phyloP scores from a whole-genome alignment of 306 rosid genomes.

The Fragaria iinumae region DNA sequence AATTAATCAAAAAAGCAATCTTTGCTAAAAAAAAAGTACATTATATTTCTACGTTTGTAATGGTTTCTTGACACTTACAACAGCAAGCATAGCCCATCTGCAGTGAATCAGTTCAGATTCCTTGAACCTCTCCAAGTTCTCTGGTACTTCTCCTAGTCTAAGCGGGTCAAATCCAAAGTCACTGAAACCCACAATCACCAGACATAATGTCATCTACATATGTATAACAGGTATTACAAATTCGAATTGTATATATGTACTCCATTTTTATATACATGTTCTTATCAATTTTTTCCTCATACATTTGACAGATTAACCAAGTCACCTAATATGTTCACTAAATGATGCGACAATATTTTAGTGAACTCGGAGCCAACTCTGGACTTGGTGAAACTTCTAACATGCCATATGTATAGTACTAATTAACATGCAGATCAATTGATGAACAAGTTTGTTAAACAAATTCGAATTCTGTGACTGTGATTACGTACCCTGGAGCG shows the following conservation, averaged over 20 bases:
- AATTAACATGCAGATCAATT: background rate
- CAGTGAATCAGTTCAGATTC: constrained; percentile 98
- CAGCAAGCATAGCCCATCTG: constrained; percentile 99
- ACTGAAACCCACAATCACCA: constrained; percentile 11
- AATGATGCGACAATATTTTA: background rate
- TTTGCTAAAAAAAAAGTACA: background rate
- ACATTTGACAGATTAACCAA: background rate
- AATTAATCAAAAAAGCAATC: background rate
- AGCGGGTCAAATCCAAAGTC: constrained; percentile 47
- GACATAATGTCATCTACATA: constrained; percentile 1
- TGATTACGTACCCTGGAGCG: constrained; percentile 72
- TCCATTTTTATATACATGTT: background rate
- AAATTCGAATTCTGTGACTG: background rate
- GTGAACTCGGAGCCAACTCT: background rate
- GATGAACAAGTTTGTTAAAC: background rate
- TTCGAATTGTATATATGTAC: background rate
- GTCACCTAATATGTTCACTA: background rate
- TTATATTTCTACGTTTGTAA: background rate
- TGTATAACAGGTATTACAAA: background rate
- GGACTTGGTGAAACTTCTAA: background rate
- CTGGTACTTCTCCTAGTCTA: constrained; percentile 88
- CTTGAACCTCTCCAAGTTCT: constrained; percentile 93
- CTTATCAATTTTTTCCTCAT: background rate
- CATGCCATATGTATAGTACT: background rate
- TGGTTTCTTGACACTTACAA: constrained; percentile 50